Percentiles rank a stretch among this genome's conserved stretches.
phyloP scores from a whole-genome alignment of 108 stramenopile species.

The Cyclotella baltica region DNA sequence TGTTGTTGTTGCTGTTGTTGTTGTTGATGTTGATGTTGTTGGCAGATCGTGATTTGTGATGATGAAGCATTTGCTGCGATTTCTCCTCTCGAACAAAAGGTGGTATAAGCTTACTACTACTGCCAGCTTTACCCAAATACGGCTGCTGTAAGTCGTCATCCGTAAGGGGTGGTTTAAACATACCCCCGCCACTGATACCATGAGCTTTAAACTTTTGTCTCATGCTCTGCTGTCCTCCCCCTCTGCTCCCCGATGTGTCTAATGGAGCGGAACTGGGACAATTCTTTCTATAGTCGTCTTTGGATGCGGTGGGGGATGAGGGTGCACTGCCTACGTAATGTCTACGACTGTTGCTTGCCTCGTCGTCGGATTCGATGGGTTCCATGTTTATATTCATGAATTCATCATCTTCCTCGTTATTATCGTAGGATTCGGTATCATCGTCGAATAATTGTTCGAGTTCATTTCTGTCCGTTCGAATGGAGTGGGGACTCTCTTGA shows the following conservation, averaged over 20 bases:
- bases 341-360: background rate
- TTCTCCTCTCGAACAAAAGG: background rate
- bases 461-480: background rate
- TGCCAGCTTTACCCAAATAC: background rate
- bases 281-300: constrained; percentile 8
- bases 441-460: no score
- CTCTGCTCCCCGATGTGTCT: background rate
- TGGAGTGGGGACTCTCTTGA: background rate
- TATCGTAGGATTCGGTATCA: constrained; percentile 22
- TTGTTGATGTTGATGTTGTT: no score
- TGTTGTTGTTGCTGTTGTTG: no score
- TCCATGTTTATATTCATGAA: constrained; percentile 36
- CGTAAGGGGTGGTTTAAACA: constrained; percentile 3
- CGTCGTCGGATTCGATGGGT: constrained; percentile 49
- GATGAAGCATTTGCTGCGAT: background rate
- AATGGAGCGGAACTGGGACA: constrained; percentile 7
- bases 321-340: constrained; percentile 16
- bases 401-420: constrained; percentile 42
- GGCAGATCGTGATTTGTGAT: background rate
- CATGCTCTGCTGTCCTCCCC: constrained; percentile 6
- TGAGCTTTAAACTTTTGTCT: background rate
- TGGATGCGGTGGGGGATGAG: background rate
- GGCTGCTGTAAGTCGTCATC: background rate
- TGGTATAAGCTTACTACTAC: background rate
- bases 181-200: background rate